Evolutionary conservation across 768 basidiomycete species (phyloP).

Genomic region (Lentinula boryana): DNA sequence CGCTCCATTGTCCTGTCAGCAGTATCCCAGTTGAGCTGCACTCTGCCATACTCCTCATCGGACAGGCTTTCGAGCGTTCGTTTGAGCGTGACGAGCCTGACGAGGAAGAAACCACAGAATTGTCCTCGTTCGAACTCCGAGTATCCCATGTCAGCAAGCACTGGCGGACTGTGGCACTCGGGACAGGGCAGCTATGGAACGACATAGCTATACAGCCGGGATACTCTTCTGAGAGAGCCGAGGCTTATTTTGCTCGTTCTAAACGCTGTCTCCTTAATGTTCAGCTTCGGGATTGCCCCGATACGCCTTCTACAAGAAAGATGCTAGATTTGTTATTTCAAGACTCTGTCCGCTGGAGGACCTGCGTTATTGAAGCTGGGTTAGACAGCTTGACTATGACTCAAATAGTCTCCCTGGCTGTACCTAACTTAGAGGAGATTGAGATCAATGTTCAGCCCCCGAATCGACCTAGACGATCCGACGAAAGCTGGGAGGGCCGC

Average conservation of each 20-base stretch:
- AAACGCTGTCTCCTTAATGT: constrained; percentile 24
- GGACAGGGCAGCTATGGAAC: constrained; percentile 23
- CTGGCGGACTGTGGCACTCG: constrained; percentile 33
- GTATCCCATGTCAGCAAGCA: constrained; percentile 32
- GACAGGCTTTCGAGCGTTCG: constrained; percentile 11
- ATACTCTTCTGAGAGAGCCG: constrained; percentile 15
- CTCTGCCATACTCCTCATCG: constrained; percentile 24
- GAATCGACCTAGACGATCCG: neutral
- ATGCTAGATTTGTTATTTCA: neutral
- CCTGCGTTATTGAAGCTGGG: constrained; percentile 22
- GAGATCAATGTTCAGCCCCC: neutral
- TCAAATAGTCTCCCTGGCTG: neutral
- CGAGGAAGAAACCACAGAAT: neutral
- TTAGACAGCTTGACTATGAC: neutral
- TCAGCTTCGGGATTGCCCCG: constrained; percentile 16
- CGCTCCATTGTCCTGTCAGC: constrained; percentile 8
- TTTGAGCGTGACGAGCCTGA: neutral
- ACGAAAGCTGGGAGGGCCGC: neutral
- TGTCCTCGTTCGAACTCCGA: constrained; percentile 28
- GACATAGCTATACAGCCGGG: constrained; percentile 22
- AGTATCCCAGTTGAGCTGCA: constrained; percentile 26
- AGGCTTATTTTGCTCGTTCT: constrained; percentile 29
- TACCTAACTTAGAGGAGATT: neutral
- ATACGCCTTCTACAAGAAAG: neutral
- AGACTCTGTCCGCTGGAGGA: constrained; percentile 5